Conservation (phyloP, 176 grass and related monocot genomes). For the Cenchrus americanus region DNA sequence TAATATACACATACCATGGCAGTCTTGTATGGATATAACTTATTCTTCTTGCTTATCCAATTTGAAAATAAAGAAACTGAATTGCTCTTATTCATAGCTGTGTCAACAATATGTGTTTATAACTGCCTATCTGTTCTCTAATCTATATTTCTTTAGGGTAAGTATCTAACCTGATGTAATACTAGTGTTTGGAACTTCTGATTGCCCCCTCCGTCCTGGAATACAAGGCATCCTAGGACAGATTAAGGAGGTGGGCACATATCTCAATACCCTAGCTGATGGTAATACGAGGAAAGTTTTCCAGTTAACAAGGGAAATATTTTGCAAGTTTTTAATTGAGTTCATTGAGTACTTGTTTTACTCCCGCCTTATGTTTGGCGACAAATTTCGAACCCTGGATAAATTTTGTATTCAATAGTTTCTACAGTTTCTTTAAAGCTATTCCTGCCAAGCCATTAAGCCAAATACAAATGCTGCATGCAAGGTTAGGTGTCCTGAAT, state of each 20-base stretch:
- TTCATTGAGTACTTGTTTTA: too few species aligned
- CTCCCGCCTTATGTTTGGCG: too few species aligned
- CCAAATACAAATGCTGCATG: background rate
- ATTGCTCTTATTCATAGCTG: background rate
- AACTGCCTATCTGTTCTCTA: background rate
- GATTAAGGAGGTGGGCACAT: too few species aligned
- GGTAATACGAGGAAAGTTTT: too few species aligned
- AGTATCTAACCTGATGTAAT: constrained; percentile 9
- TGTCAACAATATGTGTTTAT: background rate
- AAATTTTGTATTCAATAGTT: background rate
- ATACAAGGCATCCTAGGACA: too few species aligned
- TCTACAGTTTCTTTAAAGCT: background rate
- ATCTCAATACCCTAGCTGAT: too few species aligned
- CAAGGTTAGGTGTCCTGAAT: background rate
- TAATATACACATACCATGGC: background rate
- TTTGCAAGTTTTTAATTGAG: too few species aligned
- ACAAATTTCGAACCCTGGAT: too few species aligned
- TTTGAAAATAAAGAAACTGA: constrained; percentile 13
- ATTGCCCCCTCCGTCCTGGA: background rate
- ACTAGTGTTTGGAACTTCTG: constrained; percentile 30
- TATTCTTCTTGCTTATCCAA: background rate
- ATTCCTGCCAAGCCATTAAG: background rate
- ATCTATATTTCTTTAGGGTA: background rate
- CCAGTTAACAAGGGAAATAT: too few species aligned
- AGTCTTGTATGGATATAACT: background rate